Evolutionary conservation across 352 stramenopile genomes (phyloP).

Genomic region (Thalassiosira ordinaria): DNA sequence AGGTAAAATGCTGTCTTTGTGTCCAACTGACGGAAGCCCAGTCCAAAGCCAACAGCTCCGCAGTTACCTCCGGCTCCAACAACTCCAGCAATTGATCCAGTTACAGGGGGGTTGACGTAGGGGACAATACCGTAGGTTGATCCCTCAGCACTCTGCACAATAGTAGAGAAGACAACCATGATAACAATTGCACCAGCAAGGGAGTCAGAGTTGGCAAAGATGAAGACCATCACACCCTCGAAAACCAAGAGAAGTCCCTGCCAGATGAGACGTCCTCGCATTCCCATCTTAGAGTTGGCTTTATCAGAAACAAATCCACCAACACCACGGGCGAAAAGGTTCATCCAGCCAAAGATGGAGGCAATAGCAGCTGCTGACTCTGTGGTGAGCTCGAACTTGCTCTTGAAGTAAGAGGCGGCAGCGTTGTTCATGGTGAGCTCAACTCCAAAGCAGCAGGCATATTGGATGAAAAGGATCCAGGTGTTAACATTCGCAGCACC

Average conservation of each 20-base stretch:
- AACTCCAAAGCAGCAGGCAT: conserved; percentile 93
- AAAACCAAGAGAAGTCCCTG: conserved; percentile 88
- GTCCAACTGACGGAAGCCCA: conserved; percentile 69
- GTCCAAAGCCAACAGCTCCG: conserved; percentile 83
- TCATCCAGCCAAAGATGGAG: conserved; percentile 94
- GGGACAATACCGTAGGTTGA: conserved; percentile 87
- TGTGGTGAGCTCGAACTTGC: conserved; percentile 87
- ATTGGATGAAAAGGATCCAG: conserved; percentile 92
- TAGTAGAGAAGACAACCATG: conserved; percentile 92
- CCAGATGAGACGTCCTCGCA: conserved; percentile 90
- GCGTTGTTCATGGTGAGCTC: conserved; percentile 97
- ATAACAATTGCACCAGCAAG: conserved; percentile 87
- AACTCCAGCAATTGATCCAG: conserved; percentile 86
- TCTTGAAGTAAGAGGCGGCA: conserved; percentile 92
- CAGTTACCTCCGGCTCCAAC: conserved; percentile 87
- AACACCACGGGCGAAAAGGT: conserved; percentile 91
- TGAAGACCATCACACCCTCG: conserved; percentile 88
- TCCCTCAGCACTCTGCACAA: conserved; percentile 89
- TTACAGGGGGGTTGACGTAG: conserved; percentile 82
- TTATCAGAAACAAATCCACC: conserved; percentile 90
- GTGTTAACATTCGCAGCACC: conserved; percentile 90
- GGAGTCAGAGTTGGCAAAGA: conserved; percentile 87
- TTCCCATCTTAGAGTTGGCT: conserved; percentile 88
- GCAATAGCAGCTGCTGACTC: conserved; percentile 88
- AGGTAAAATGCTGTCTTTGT: conserved; percentile 71